phyloP scores from a whole-genome alignment of 805 yeast genomes.

The Yarrowia sp. region DNA sequence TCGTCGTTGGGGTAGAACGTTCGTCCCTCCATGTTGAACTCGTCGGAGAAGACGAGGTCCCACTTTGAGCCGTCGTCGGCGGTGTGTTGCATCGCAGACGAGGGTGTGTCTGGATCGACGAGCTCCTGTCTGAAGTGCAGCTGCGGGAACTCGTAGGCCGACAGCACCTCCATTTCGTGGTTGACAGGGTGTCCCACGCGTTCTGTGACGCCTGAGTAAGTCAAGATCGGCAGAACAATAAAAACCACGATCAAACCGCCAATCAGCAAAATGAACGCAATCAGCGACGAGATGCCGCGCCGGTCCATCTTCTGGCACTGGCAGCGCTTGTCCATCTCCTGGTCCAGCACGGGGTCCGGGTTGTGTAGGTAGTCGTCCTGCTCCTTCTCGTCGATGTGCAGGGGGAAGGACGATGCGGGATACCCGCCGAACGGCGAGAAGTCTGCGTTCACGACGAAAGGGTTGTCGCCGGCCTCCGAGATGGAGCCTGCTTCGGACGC shows the following conservation, averaged over 20 bases:
- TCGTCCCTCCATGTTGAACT: constrained; percentile 85
- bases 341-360: constrained; percentile 94
- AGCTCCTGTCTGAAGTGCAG: constrained; percentile 61
- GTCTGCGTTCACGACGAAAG: constrained; percentile 42
- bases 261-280: constrained; percentile 50
- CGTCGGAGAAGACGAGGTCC: constrained; percentile 84
- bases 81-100: constrained; percentile 47
- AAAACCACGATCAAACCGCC: constrained; percentile 67
- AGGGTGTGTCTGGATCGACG: constrained; percentile 73
- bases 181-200: constrained; percentile 43
- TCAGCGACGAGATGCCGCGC: constrained; percentile 39
- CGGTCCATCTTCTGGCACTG: constrained; percentile 37
- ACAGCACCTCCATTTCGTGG: constrained; percentile 42
- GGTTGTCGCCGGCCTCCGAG: constrained; percentile 30
- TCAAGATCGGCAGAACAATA: constrained; percentile 76
- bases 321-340: constrained; percentile 59
- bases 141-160: constrained; percentile 56
- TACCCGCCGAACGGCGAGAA: constrained; percentile 89
- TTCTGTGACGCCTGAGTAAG: constrained; percentile 66
- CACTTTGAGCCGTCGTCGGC: constrained; percentile 64
- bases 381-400: constrained; percentile 88
- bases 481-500: constrained; percentile 21
- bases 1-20: constrained; percentile 89
- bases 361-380: constrained; percentile 93
- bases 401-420: constrained; percentile 89